phyloP scores from a whole-genome alignment of 495 filamentous ascomycete species.

The Articulospora tetracladia region DNA sequence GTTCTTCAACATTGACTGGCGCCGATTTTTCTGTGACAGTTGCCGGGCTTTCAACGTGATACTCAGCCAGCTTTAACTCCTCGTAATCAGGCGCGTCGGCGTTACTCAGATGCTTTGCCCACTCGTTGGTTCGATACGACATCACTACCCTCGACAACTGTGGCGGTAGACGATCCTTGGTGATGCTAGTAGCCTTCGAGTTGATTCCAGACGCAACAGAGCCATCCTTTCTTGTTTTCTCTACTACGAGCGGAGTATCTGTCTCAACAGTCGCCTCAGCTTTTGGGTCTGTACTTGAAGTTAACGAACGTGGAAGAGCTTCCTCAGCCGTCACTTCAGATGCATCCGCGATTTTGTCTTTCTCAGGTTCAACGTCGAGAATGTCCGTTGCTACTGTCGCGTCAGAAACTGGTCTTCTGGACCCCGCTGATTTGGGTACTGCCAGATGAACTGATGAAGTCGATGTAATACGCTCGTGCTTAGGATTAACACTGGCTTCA shows the following conservation, averaged over 20 bases:
- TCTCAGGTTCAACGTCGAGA: not conserved
- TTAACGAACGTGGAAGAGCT: constrained; percentile 4
- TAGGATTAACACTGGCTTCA: not conserved
- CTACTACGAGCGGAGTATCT: not conserved
- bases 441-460: not conserved
- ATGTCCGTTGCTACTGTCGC: not conserved
- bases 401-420: not conserved
- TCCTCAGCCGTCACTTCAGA: not conserved
- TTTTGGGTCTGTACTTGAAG: constrained; percentile 20
- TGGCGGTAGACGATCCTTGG: constrained; percentile 45
- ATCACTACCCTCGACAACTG: constrained; percentile 68
- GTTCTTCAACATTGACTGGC: constrained; percentile 60
- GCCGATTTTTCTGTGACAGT: constrained; percentile 48
- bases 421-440: not conserved
- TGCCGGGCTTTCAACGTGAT: constrained; percentile 26
- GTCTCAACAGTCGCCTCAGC: not conserved
- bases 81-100: constrained; percentile 78
- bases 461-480: not conserved
- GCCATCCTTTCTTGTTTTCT: constrained; percentile 3
- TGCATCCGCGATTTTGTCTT: not conserved
- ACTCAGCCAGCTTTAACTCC: constrained; percentile 43
- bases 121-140: constrained; percentile 91
- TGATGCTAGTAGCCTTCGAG: constrained; percentile 33
- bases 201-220: constrained; percentile 35
- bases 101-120: constrained; percentile 82